Evolutionary conservation across 2,329 filamentous ascomycete genomes (phyloP).

Genomic region (Xylariaceae sp.): DNA sequence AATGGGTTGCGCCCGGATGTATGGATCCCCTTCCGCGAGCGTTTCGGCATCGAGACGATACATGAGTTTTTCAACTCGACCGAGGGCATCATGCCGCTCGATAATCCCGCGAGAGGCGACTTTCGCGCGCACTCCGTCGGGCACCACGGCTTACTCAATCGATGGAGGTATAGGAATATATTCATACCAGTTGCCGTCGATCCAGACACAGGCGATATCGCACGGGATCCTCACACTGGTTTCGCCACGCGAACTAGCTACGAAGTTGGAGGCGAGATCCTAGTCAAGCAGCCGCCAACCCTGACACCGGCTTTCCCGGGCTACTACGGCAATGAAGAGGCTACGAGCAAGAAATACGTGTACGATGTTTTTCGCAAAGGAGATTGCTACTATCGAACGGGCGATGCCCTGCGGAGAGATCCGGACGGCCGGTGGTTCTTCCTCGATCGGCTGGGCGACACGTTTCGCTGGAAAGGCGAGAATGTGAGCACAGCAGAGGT

Average conservation of each 20-base stretch:
- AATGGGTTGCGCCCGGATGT: slow-evolving; percentile 68
- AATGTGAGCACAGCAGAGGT: slow-evolving; percentile 67
- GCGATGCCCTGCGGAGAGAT: slow-evolving; percentile 61
- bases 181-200: slow-evolving; percentile 68
- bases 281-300: slow-evolving; percentile 54
- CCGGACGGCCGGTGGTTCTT: slow-evolving; percentile 66
- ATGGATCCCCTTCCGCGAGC: slow-evolving; percentile 60
- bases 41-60: slow-evolving; percentile 60
- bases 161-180: slow-evolving; percentile 47
- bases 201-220: slow-evolving; percentile 62
- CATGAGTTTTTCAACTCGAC: slow-evolving; percentile 76
- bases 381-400: slow-evolving; percentile 65
- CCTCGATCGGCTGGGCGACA: slow-evolving; percentile 65
- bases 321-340: slow-evolving; percentile 63
- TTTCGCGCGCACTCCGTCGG: slow-evolving; percentile 64
- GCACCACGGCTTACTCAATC: slow-evolving; percentile 63
- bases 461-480: slow-evolving; percentile 71
- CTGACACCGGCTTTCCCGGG: slow-evolving; percentile 59
- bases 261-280: slow-evolving; percentile 69
- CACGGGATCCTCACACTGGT: slow-evolving; percentile 62
- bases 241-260: slow-evolving; percentile 62
- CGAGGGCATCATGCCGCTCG: slow-evolving; percentile 63
- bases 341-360: slow-evolving; percentile 63
- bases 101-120: slow-evolving; percentile 58
- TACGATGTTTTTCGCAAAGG: slow-evolving; percentile 62